Evolutionary conservation across 768 basidiomycete genomes (phyloP), one percentile per base, ranked within the genome.

Genomic region (Strobilomyces confusus): DNA sequence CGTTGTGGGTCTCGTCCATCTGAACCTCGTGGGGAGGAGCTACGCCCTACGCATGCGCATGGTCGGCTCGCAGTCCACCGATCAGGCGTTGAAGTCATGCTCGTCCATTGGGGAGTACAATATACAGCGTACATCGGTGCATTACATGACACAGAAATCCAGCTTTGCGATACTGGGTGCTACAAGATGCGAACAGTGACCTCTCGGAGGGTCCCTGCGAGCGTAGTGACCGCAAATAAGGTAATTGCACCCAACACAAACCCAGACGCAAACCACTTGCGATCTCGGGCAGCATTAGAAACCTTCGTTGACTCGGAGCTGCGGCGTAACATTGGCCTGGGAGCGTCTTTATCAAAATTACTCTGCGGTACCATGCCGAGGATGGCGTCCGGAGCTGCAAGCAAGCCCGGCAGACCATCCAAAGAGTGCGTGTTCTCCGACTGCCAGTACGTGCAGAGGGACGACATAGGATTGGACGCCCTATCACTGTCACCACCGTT

Each of bases 371-470:
- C 19, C 46, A 45, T 32, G 9, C n/a, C 23, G 9, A 57, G 53
- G 7, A 60, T 37, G 11, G 59, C 56, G 2, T 60, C 65, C 17
- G 67, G 67, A 1, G 58, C 68, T 5, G 59, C 63, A 9, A 57
- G 43, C 45, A 86, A 57, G 1, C 76, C 84, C 2, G 81, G 77
- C 1, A 87, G 72, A 4, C 84, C 84, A 54, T 86, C 83, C 48
- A 86, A 62, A 50, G 82, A 84, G 19, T 58, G 67, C 41, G 61
- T n/a, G 61, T 86, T 87, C 40, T 73, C 64, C 19, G 57, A 51
- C 14, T 62, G 60, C 83, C 84, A 87, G 64, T 83, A 84, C 7
- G 65, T 60, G 58, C 70, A 77, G 55, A 86, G 69, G 3, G 82
- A 80, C 15, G 72, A 61, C 25, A 32, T 25, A n/a, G 51, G n/a